Conservation (phyloP, 1,284 basidiomycete species). For the Moesziomyces antarcticus region DNA sequence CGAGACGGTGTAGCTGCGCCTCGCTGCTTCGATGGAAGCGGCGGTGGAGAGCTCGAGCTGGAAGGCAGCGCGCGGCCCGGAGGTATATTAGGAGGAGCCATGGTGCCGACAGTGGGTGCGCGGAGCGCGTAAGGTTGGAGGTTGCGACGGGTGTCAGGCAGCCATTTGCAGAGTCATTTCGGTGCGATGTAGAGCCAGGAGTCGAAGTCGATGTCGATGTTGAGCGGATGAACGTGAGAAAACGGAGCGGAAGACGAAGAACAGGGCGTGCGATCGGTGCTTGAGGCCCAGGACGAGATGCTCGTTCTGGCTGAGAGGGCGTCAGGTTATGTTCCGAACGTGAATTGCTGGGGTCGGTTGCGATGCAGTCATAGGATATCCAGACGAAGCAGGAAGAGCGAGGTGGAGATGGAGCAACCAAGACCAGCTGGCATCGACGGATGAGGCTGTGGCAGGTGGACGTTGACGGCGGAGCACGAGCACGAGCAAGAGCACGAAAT, state of each 20-base stretch:
- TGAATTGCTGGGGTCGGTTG: too few relatives aligned
- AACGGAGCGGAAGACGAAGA: background rate
- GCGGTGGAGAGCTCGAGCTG: conserved; percentile 8
- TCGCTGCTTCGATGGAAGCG: conserved; percentile 13
- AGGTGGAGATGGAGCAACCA: background rate
- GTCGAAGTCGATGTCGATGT: background rate
- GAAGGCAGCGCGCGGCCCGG: background rate
- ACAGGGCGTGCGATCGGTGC: too few relatives aligned
- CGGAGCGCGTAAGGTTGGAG: background rate
- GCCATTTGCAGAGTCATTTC: background rate
- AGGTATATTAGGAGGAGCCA: conserved; percentile 12
- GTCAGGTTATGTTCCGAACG: too few relatives aligned
- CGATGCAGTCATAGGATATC: too few relatives aligned
- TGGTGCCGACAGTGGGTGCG: conserved; percentile 9
- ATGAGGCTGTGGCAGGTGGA: background rate
- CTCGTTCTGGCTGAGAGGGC: too few relatives aligned
- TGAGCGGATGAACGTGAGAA: background rate
- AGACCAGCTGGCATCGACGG: background rate
- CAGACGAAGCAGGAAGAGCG: too few relatives aligned
- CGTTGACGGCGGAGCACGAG: background rate
- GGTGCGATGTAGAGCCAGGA: background rate
- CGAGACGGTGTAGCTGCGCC: conserved; percentile 6
- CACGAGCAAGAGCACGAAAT: background rate
- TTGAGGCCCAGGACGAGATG: too few relatives aligned
- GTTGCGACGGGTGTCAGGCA: background rate